Conservation (phyloP, 2,329 filamentous ascomycete species). For the Epichloe brachyelytri region DNA sequence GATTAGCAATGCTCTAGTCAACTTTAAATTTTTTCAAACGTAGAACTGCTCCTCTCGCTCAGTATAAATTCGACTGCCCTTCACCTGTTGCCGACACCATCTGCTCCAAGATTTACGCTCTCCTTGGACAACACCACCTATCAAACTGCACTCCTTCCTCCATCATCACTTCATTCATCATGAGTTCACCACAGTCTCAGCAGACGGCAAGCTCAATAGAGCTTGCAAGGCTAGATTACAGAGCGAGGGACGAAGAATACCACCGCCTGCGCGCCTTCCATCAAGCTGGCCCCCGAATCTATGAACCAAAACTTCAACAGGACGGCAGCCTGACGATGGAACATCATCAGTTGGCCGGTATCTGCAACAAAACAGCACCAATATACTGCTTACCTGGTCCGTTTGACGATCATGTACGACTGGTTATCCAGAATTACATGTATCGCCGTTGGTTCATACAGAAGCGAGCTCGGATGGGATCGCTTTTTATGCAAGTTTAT, state of each 20-base stretch:
- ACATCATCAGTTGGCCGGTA: neutral
- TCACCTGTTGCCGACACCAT: too few relatives aligned
- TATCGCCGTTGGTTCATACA: constrained; percentile 5
- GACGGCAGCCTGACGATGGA: neutral
- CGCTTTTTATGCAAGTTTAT: constrained; percentile 7
- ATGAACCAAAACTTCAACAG: neutral
- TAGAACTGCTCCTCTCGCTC: too few relatives aligned
- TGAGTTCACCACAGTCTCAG: neutral
- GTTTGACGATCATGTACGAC: neutral
- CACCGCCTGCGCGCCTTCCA: neutral
- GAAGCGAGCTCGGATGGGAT: constrained; percentile 3
- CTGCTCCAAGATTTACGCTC: too few relatives aligned
- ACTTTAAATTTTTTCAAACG: too few relatives aligned
- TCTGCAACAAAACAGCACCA: neutral
- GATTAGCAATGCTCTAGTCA: too few relatives aligned
- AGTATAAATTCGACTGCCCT: too few relatives aligned
- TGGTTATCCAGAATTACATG: neutral
- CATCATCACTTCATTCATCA: neutral
- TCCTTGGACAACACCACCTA: too few relatives aligned
- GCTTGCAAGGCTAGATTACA: neutral
- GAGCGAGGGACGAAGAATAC: neutral
- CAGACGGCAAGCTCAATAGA: neutral
- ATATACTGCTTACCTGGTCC: neutral
- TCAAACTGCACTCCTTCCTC: neutral
- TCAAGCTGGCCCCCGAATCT: neutral